Conservation (phyloP, 2,329 filamentous ascomycete species). For the Ophiostoma ulmi region DNA sequence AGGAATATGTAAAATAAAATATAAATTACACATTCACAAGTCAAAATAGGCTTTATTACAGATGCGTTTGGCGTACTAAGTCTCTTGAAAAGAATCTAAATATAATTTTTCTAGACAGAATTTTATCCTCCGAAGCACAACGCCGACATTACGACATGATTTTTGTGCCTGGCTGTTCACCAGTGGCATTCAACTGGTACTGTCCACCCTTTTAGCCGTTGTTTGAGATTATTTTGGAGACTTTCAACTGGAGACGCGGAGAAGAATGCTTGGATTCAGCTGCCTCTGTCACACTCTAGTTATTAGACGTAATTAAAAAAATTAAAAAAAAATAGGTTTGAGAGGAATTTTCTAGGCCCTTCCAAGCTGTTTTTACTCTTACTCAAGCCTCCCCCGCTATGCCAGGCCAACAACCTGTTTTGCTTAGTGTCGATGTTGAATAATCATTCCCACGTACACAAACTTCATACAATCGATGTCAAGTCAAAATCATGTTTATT, state of each 20-base stretch:
- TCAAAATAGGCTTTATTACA: not conserved
- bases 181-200: not conserved
- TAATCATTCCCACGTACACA: constrained; percentile 4
- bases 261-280: constrained; percentile 6
- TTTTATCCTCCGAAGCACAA: not conserved
- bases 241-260: not conserved
- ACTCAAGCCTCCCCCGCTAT: not conserved
- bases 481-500: not conserved
- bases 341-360: not conserved
- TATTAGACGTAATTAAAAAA: not conserved
- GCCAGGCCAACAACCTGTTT: not conserved
- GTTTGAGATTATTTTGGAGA: not conserved
- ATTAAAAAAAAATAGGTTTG: not conserved
- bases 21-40: too few relatives aligned
- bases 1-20: not conserved
- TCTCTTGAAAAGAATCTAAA: too few relatives aligned
- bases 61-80: not conserved
- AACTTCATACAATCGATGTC: not conserved
- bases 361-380: not conserved
- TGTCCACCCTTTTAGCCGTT: not conserved
- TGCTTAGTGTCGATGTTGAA: not conserved
- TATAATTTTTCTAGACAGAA: not conserved
- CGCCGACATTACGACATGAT: not conserved
- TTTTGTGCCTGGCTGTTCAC: not conserved
- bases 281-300: not conserved